Evolutionary conservation across 1,139 yeast genomes (phyloP), one percentile per base, ranked within the genome.

Genomic region (Hyphopichia pseudoburtonii): DNA sequence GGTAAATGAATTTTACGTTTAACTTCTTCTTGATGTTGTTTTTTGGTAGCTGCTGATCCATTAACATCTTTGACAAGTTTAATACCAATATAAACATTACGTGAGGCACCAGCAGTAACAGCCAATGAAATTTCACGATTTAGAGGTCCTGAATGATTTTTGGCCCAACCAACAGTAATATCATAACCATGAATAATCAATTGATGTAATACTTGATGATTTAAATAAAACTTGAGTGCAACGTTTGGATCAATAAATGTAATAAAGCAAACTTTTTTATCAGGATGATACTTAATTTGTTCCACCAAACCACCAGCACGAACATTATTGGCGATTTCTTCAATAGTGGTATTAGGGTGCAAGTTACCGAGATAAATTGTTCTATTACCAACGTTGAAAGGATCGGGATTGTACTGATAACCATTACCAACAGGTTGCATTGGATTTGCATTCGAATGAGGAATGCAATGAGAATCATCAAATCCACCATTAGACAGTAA

Each of bases 281-380:
- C 69, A 1, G 66, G 68, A 42, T 57, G 63, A 46, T 51, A 57
- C 26, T 59, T 66, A 33, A 72, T 67, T 3, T 57, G 51, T 44
- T 70, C 76, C 3, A 72, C 73, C 36, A 72, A 54, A 1, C 77
- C 77, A 5, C 77, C 76, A 5, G 76, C 75, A 36, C 76, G 56
- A 17, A 71, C 73, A 43, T 71, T 71, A 41, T 71, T 71, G 23
- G 76, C 76, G 36, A 72, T 70, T 43, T 72, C 77, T 46, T 71
- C 77, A n/a, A 70, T 56, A 2, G 75, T 64, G 4, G 76, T 63
- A 37, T 60, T 60, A 8, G 71, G 70, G 45, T 70, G 77, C 30
- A 72, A 60, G 41, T 70, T 68, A 5, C 76, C 76, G 38, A 72
- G 54, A 44, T 65, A 71, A 21, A 72, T 66, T 1, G 76, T 64